A percentile compares a stretch with the other conserved stretches of the same genome.
phyloP scores from a whole-genome alignment of 2,329 filamentous ascomycete species.

The Daldinia sp. region DNA sequence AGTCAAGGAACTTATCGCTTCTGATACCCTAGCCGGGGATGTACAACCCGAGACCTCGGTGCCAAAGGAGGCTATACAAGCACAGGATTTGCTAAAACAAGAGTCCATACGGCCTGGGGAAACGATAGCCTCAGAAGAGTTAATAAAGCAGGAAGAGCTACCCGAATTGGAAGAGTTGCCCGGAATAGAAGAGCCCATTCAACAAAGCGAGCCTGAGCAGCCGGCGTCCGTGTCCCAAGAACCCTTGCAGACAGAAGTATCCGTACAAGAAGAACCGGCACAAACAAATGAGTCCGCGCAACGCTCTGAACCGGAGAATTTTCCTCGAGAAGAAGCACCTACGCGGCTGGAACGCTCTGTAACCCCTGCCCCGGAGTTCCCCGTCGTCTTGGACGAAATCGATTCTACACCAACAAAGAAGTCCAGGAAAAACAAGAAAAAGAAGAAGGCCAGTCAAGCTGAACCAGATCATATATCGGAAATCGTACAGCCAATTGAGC shows the following conservation, averaged over 20 bases:
- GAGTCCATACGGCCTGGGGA: neutral
- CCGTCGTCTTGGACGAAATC: conserved; percentile 19
- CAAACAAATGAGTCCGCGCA: neutral
- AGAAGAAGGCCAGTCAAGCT: conserved; percentile 35
- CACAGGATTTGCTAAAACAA: neutral
- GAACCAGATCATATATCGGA: conserved; percentile 20
- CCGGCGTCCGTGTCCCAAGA: neutral
- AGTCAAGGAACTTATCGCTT: neutral
- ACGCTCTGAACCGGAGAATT: neutral
- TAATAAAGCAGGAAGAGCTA: neutral
- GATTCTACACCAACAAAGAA: conserved; percentile 39
- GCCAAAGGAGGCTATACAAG: neutral
- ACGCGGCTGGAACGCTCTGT: conserved; percentile 8
- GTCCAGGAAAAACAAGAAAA: conserved; percentile 47
- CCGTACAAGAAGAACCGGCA: neutral
- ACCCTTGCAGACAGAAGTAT: neutral
- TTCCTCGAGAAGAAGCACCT: neutral
- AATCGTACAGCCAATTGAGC: conserved; percentile 11
- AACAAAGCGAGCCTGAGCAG: neutral
- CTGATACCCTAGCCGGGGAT: neutral
- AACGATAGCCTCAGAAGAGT: neutral
- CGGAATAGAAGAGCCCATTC: neutral
- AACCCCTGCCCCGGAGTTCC: conserved; percentile 11
- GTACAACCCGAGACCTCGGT: neutral
- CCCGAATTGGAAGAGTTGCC: neutral